A percentile compares a stretch with the other conserved stretches of the same genome.
phyloP scores from a whole-genome alignment of 257 asterid genomes.

The Solanum lycopersicoides region DNA sequence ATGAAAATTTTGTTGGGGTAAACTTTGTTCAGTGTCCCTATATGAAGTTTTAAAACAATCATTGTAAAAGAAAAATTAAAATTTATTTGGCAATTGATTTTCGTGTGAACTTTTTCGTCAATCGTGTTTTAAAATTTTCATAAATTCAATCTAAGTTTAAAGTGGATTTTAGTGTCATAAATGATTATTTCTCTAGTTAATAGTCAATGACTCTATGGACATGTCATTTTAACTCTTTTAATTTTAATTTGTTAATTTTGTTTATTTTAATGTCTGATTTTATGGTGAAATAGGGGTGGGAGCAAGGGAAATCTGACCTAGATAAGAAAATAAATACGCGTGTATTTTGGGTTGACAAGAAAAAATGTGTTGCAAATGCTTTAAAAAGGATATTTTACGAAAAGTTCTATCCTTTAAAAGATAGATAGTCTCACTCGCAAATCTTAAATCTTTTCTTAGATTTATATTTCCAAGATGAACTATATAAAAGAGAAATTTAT shows the following conservation, averaged over 20 bases:
- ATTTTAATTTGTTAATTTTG: too few species aligned
- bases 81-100: neutral
- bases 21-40: neutral
- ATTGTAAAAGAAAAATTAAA: neutral
- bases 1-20: neutral
- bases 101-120: neutral
- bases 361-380: neutral
- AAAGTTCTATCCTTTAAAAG: neutral
- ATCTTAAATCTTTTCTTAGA: neutral
- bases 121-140: neutral
- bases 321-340: too few species aligned
- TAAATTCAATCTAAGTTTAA: too few species aligned
- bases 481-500: too few species aligned
- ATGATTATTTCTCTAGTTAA: neutral
- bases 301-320: neutral
- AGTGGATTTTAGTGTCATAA: neutral
- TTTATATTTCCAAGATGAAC: too few species aligned
- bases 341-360: too few species aligned
- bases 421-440: neutral
- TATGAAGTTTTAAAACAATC: neutral
- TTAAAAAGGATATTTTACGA: too few species aligned
- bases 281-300: neutral
- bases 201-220: neutral
- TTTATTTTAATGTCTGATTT: too few species aligned
- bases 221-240: too few species aligned